phyloP scores from a whole-genome alignment of 495 filamentous ascomycete species.

The Tuber melanosporum region DNA sequence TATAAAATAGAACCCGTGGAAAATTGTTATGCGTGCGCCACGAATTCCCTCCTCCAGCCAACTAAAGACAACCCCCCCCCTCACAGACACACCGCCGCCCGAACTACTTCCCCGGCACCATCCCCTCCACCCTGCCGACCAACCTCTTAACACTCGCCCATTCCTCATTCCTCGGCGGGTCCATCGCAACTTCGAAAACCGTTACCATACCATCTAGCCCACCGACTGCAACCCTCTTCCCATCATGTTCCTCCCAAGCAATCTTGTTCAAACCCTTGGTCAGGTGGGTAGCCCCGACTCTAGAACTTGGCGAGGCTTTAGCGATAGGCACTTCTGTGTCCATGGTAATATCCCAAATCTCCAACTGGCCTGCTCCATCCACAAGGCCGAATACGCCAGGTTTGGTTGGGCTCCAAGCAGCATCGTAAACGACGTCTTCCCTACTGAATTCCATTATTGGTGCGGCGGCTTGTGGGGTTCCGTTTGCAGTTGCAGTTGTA shows the following conservation, averaged over 20 bases:
- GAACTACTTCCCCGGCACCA: background rate
- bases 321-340: slow-evolving; percentile 87
- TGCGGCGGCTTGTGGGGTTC: slow-evolving; percentile 49
- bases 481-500: slow-evolving; percentile 50
- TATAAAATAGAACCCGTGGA: background rate
- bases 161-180: slow-evolving; percentile 75
- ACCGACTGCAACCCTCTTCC: slow-evolving; percentile 75
- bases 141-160: slow-evolving; percentile 87
- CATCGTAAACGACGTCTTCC: slow-evolving; percentile 95
- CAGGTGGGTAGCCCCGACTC: slow-evolving; percentile 54
- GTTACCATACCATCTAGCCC: slow-evolving; percentile 84
- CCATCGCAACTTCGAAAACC: slow-evolving; percentile 86
- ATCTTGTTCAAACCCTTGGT: slow-evolving; percentile 83
- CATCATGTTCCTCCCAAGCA: slow-evolving; percentile 86
- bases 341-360: slow-evolving; percentile 89
- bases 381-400: slow-evolving; percentile 91
- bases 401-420: slow-evolving; percentile 82
- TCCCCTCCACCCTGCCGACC: slow-evolving; percentile 58
- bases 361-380: slow-evolving; percentile 85
- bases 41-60: background rate
- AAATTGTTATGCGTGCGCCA: background rate
- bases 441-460: slow-evolving; percentile 83
- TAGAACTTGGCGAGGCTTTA: slow-evolving; percentile 60
- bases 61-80: background rate
- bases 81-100: background rate